Evolutionary conservation across 1,284 basidiomycete genomes (phyloP), one percentile per base, ranked within the genome.

Genomic region (Malassezia yamatoensis): DNA sequence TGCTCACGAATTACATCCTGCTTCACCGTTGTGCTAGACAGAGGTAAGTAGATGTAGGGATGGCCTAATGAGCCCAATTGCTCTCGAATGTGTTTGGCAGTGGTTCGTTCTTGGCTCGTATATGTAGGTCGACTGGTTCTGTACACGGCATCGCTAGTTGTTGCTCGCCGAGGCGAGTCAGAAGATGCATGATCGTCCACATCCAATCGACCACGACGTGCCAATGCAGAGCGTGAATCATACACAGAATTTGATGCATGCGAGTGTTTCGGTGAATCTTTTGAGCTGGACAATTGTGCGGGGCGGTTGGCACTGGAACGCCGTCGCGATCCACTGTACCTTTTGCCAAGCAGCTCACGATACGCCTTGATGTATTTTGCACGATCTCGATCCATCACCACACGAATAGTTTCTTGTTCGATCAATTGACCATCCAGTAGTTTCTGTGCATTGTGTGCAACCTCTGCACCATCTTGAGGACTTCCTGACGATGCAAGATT

Each of bases 341-440:
- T 44, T 24, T 81, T 53, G 80, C 80, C 74, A 83, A 88, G 63
- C 75, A 79, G 73, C 76, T 80, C 52, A 49, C 78, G 74, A 54
- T 77, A 77, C 1, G 76, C 75, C 41, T 72, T 70, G 29, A 71
- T 68, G 41, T 76, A 74, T 37, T 74, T 62, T 38, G 68, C 55
- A 1, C 78, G 76, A 21, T 78, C 74, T 10, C 75, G 76, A 63
- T 81, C 80, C 33, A 69, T 48, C 41, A 54, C 60, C 11, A 61
- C 58, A 4, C 15, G 46, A 24, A 62, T 49, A 5, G 24, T 42
- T 5, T 18, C 56, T 2, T 33, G 37, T 10, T 58, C 61, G 37
- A 71, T 51, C 15, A 21, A 18, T 1, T 40, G 35, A 3, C 63
- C 66, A 16, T 68, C 41, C 20, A 64, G 41, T 13, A 53, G 45